Base-by-base conservation (phyloP, 1,284 basidiomycete genomes). In the Stygiomarasmius scandens region DNA sequence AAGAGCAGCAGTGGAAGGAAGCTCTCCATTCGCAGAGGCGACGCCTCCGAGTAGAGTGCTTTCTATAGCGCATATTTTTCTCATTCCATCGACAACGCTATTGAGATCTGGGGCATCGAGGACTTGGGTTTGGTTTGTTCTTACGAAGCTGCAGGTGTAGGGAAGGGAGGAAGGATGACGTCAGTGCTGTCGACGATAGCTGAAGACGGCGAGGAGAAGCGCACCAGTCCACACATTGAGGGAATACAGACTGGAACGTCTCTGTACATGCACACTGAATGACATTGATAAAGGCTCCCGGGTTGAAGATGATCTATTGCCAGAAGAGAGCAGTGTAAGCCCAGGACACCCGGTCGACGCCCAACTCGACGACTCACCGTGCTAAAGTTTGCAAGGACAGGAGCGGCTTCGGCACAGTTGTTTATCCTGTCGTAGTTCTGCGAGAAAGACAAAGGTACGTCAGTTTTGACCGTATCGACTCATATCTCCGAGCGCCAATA, bases 151-250 rank as follows among this genome's bases (percentile, higher is more conserved):
- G 47, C 10, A 29, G 8, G 29, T 32, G 29, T 5, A 32, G 29
- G 29, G 12, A 32, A 12, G 12, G 29, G 29, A 32, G 29, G 29
- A 32, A 12, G 29, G 12, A 32, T 20, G 12, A 14, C 25, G 38
- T 4, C 34, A 25, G 20, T 43, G 19, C 19, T 38, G 49, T n/a
- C 22, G 32, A 46, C 22, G 14, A 57, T 24, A 32, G 51, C 48
- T 24, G 9, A 24, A 54, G n/a, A 41, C 6, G 16, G 16, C 6
- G 16, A 16, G 16, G 16, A 41, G 16, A 19, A 41, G 38, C 77
- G 49, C 60, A 86, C 84, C 87, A 89, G 64, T 89, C 86, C 24
- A 84, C 82, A 63, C 87, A 90, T 74, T 89, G 85, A 29, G 87
- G 86, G 66, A 82, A 88, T 12, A 75, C 79, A 43, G 83, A 74